Base-by-base conservation (phyloP, 73 alveolate species). In the Paramecium primaurelia region DNA sequence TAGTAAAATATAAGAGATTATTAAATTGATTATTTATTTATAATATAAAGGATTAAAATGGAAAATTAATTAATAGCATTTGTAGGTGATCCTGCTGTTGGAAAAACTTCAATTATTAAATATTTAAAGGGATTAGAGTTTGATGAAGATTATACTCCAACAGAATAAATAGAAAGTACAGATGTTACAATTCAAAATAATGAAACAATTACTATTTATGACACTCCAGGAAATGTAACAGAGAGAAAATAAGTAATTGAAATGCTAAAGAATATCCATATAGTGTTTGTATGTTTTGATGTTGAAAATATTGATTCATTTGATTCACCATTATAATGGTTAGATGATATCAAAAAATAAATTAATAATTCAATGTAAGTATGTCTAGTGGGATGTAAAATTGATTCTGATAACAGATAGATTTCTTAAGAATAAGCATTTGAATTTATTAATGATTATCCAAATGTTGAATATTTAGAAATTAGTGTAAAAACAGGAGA, bases 381-480 rank as follows among this genome's bases (percentile, higher is more conserved):
- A 20, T 80, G 71, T 80, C 26, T 80, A 22, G 73, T 80, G 26
- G 71, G 32, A 16, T 80, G 77, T 49, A 80, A 45, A 45, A 42
- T 18, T 44, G 91, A 80, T 45, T 26, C 37, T 44, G 47, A 80
- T 40, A 42, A 40, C 40, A 77, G 89, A 77, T 20, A 38, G 28
- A 77, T 77, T 44, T 26, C 64, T 8, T 12, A 44, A 26, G 89
- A 77, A 8, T 14, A 77, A 20, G 71, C 49, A 8, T 28, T 38
- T 77, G 71, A 77, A 40, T 34, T 77, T 22, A 38, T 77, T 8
- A 80, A 80, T 80, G 71, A 80, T 32, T 80, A 80, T 49, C 91
- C 91, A 0, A 80, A 80, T 80, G 47, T 80, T 1, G 77, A 80
- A 80, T 80, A 80, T 80, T 44, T 80, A 12, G 91, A 80, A 80